Percentiles rank a stretch among this genome's conserved stretches.
Evolutionary conservation across 768 basidiomycete species (phyloP).

Genomic region (Bullera alba): DNA sequence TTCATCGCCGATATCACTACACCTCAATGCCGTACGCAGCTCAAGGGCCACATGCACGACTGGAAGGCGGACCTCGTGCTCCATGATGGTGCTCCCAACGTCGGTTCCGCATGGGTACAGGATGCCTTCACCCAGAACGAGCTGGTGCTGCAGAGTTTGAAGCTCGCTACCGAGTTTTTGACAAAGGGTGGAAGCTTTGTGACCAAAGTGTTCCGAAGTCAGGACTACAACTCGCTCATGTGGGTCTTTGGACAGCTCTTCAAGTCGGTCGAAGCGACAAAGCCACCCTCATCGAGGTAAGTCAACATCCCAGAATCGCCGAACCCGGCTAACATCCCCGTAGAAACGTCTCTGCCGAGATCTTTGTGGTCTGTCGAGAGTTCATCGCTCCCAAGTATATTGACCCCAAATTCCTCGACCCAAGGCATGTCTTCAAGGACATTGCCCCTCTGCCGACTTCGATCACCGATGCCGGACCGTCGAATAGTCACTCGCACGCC

Average conservation of each 20-base stretch:
- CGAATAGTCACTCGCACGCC: slow-evolving; percentile 59
- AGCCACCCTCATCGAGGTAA: slow-evolving; percentile 92
- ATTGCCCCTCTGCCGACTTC: slow-evolving; percentile 31
- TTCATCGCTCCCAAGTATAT: slow-evolving; percentile 91
- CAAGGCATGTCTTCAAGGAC: slow-evolving; percentile 96
- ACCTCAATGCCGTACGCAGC: slow-evolving; percentile 73
- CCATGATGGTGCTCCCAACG: slow-evolving; percentile 98
- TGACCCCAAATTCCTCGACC: slow-evolving; percentile 96
- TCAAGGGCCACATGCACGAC: slow-evolving; percentile 84
- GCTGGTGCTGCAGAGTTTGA: slow-evolving; percentile 88
- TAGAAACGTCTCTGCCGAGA: slow-evolving; percentile 98
- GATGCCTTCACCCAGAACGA: slow-evolving; percentile 97
- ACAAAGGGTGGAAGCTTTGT: slow-evolving; percentile 89
- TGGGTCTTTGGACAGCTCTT: slow-evolving; percentile 99
- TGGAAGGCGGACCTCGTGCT: slow-evolving; percentile 99
- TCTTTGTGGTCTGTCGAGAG: slow-evolving; percentile 95
- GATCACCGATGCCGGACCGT: slow-evolving; percentile 31
- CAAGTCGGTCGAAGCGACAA: slow-evolving; percentile 93
- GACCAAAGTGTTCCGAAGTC: slow-evolving; percentile 96
- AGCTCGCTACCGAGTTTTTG: slow-evolving; percentile 91
- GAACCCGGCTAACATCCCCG: not conserved
- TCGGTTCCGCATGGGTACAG: slow-evolving; percentile 98
- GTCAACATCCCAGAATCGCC: slow-evolving; percentile 21
- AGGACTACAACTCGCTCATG: slow-evolving; percentile 94
- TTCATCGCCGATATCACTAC: slow-evolving; percentile 95